Evolutionary conservation across 179 eudicot species (phyloP), one percentile per base, ranked within the genome.

Genomic region (Beta macrorhiza): DNA sequence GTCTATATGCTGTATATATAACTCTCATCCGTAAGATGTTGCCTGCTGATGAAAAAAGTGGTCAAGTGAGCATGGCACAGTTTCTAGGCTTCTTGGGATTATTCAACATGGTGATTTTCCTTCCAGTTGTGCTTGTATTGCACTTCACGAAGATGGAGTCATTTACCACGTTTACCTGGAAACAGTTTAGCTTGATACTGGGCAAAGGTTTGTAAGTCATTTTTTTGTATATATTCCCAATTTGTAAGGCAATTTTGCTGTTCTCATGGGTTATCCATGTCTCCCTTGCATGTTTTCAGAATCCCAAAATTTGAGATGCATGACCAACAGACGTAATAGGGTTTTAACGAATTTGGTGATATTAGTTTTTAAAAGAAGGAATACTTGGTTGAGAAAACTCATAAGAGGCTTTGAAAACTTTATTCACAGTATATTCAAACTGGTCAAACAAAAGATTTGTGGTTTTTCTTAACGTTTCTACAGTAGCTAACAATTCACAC

Each of bases 21-120:
- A 94, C 98, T 9, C 93, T 96, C 12, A 91, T 96, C 32, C 94
- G 98, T 79, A 90, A 88, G 79, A 87, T 88, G 75, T 83, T 96
- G 80, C 99, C 98, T 10, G 94, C 91, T 51, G 95, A 96, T 83
- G 92, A 79, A 67, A 82, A 84, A 81, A 85, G 86, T 74, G 97
- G 95, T 74, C 89, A 79, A 67, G 94, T 86, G 82, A 94, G 99
- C 83, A 94, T 91, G 97, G 97, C 97, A 45, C 99, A 94, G 87
- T 91, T 96, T 82, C 93, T 96, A 52, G 99, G 99, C 55, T 96
- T 83, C 77, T 80, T 96, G 49, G 98, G 99, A 58, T 84, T 94
- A 75, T 96, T 90, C 88, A 96, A 96, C 90, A 62, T 91, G 79
- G 25, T 94, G 79, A 85, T 96, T 72, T 96, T 96, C 85, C 83